A percentile compares a stretch with the other conserved stretches of the same genome.
Conservation (phyloP, 768 basidiomycete species). For the Boletus subcaerulescens region DNA sequence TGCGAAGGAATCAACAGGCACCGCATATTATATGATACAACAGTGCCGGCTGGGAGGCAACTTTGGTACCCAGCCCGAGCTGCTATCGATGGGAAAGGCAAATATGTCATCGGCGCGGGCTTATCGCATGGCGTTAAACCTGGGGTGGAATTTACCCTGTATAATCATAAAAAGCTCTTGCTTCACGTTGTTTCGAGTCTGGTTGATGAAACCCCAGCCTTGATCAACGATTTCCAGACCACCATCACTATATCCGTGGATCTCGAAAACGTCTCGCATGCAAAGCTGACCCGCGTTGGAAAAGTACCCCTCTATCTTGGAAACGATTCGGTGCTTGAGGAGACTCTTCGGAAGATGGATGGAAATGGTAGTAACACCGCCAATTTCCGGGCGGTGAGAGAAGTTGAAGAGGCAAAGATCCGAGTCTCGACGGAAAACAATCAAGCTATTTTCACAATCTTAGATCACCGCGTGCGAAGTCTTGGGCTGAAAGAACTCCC, state of each 20-base stretch:
- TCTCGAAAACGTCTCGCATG: neutral
- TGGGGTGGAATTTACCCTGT: conserved; percentile 20
- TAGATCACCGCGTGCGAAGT: neutral
- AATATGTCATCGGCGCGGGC: conserved; percentile 24
- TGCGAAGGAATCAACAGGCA: conserved; percentile 27
- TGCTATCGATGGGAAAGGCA: neutral
- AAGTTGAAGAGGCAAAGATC: neutral
- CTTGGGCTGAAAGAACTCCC: conserved; percentile 2
- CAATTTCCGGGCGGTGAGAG: neutral
- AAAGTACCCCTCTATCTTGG: conserved; percentile 1
- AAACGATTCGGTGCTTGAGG: neutral
- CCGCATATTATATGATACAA: conserved; percentile 19
- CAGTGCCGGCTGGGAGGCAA: conserved; percentile 8
- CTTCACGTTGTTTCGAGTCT: neutral
- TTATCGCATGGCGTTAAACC: conserved; percentile 24
- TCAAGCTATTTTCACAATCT: neutral
- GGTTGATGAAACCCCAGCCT: conserved; percentile 6
- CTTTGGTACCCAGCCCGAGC: conserved; percentile 1
- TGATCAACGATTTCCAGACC: conserved; percentile 15
- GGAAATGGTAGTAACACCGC: neutral
- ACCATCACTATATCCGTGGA: neutral
- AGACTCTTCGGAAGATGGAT: neutral
- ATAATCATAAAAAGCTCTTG: neutral
- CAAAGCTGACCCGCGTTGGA: neutral
- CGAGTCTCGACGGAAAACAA: neutral